Conservation (phyloP, 148 eudicot genomes). For the Chenopodium formosanum region DNA sequence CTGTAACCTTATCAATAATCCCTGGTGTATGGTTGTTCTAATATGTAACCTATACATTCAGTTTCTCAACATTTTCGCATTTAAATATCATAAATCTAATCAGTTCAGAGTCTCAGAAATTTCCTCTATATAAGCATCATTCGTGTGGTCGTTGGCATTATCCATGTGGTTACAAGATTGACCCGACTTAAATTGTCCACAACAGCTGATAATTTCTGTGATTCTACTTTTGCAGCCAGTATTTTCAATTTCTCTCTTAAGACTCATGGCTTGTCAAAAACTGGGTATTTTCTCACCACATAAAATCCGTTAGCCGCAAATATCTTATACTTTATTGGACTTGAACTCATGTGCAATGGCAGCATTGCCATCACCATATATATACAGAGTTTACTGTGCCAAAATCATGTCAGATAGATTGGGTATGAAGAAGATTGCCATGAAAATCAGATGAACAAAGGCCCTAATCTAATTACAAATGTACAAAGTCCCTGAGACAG, state of each 20-base stretch:
- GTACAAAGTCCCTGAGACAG: conserved; percentile 20
- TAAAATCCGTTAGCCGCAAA: too few species aligned
- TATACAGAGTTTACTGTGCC: conserved; percentile 6
- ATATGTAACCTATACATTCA: too few species aligned
- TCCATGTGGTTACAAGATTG: background rate
- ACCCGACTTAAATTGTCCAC: background rate
- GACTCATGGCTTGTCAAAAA: background rate
- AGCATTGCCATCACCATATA: conserved; percentile 6
- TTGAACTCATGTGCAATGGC: background rate
- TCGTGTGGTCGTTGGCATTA: too few species aligned
- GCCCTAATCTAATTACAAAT: conserved; percentile 27
- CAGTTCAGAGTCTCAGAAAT: background rate
- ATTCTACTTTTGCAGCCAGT: background rate
- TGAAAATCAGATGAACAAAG: background rate
- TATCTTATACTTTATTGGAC: background rate
- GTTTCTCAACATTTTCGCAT: too few species aligned
- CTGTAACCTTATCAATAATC: too few species aligned
- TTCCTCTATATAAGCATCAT: background rate
- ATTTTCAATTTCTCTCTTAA: too few species aligned
- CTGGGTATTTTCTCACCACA: background rate
- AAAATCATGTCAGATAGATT: background rate
- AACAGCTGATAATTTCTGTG: background rate
- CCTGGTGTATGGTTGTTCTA: too few species aligned
- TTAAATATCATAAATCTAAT: too few species aligned
- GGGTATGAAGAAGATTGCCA: background rate